Evolutionary conservation across 805 yeast genomes (phyloP), one percentile per base, ranked within the genome.

Genomic region (Brettanomyces custersianus): DNA sequence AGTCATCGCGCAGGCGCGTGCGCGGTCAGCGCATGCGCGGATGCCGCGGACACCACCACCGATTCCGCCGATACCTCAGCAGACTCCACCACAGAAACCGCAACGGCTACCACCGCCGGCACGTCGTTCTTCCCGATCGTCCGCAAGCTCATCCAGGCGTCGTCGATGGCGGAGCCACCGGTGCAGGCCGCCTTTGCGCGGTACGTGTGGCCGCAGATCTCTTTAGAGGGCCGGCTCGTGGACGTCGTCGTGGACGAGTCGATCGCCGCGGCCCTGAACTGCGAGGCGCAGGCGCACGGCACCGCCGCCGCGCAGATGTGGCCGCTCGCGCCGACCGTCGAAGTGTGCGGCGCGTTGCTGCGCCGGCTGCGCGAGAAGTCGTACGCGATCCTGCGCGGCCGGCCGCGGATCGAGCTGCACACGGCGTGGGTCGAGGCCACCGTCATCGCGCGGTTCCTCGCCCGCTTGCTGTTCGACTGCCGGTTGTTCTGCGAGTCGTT

Each of bases 381-480:
- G 1, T 65, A 65, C 24, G 64, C 69, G 8, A 57, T 66, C 37
- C 70, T 71, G 2, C 60, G 65, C 11, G 66, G 59, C 31, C 63
- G 68, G 27, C 59, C 68, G 2, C 63, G 72, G 29, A 47, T 57
- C 23, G 73, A 72, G 37, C 61, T 71, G 17, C 75, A 71, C 38
- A 66, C 72, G 12, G 69, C 70, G 44, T 78, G 90, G 76, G 68
- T 80, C 35, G 94, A 84, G 52, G 67, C 84, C 6, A 70, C 74
- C 10, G 78, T 85, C 8, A 56, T 85, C 46, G 73, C 80, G 7
- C 73, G 74, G 45, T 68, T 81, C 34, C 62, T 77, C 29, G 70
- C 80, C 2, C 72, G 77, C 6, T 51, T 84, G 24, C 77, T 84
- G 42, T 86, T 85, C 60, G 87, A 84, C 51, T 71, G 84, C 0